Evolutionary conservation across 176 grass and related monocot species (phyloP).

Genomic region (Triticum turgidum): DNA sequence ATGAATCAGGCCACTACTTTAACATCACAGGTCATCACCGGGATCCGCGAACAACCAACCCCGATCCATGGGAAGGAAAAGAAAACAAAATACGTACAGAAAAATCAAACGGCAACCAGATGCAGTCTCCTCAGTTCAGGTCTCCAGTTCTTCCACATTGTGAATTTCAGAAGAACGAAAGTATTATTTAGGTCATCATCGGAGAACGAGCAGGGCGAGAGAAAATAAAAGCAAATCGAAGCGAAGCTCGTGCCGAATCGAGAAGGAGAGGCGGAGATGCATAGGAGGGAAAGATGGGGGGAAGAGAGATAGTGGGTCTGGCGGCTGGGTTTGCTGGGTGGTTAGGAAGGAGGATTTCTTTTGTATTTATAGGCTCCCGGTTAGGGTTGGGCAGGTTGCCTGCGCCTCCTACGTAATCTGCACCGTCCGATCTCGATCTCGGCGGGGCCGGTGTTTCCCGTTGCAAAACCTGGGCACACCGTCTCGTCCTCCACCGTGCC

Average conservation of each 20-base stretch:
- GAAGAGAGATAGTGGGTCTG: neutral
- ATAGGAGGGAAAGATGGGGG: neutral
- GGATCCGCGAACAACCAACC: neutral
- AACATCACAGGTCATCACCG: conserved; percentile 46
- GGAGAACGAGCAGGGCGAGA: neutral
- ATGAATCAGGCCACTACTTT: conserved; percentile 57
- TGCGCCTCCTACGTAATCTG: neutral
- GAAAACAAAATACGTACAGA: neutral
- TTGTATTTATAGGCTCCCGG: neutral
- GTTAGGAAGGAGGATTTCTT: neutral
- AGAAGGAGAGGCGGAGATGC: neutral
- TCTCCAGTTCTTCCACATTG: conserved; percentile 52
- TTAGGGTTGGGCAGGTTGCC: conserved; percentile 11
- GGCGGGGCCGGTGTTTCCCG: neutral
- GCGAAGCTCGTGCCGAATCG: neutral
- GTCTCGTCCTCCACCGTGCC: too few species aligned
- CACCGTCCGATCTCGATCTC: neutral
- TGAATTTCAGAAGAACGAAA: conserved; percentile 59
- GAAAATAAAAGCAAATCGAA: neutral
- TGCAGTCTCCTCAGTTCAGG: conserved; percentile 45
- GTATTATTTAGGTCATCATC: conserved; percentile 44
- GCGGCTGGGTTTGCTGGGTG: neutral
- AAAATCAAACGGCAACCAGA: neutral
- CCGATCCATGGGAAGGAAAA: neutral
- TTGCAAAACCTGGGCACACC: neutral